Evolutionary conservation across 31 red algal species (phyloP), one percentile per base, ranked within the genome.

Genomic region (Endocladia muricata): DNA sequence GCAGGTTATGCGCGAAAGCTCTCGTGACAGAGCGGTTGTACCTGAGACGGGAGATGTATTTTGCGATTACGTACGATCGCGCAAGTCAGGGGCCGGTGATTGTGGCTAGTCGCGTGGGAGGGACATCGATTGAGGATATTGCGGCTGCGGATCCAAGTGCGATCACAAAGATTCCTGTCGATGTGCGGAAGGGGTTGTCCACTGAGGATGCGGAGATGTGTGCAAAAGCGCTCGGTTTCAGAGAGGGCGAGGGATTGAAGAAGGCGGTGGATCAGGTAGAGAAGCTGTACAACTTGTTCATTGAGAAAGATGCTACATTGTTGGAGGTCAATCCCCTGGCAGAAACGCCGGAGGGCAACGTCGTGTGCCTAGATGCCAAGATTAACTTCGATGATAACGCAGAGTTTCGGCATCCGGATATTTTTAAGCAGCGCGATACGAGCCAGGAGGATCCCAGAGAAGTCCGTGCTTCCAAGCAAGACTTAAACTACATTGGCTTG

Each of bases 321-420:
- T 35, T 99, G 26, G 96, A 99, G 56, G 73, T 99, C 15, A 99
- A 99, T 52, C 96, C 96, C 35, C 70, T 99, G 42, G 89, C 81
- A n/a, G 88, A 95, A 43, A 95, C 92, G 30, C 83, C 56, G 17
- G 65, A 89, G 0, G 88, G 88, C 6, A 54, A 93, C 17, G 73
- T 99, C 25, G 78, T 95, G 39, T 94, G 92, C 82, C 74, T 99
- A 39, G 96, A 99, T 59, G 93, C 96, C 0, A 99, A 99, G 60
- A 93, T 99, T 37, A 99, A 89, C 63, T 95, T 99, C 68, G 96
- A 99, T 64, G 93, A 99, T 42, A 99, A 99, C 42, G 88, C 96
- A 29, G 88, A 81, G 5, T 99, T 95, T 47, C 67, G 96, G 65
- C 96, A 99, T 42, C 62, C 66, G 8, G 92, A 95, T 47, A 77